A percentile compares a stretch with the other conserved stretches of the same genome.
phyloP scores from a whole-genome alignment of 164 flowering plant species.

The Chloranthus sessilifolius region DNA sequence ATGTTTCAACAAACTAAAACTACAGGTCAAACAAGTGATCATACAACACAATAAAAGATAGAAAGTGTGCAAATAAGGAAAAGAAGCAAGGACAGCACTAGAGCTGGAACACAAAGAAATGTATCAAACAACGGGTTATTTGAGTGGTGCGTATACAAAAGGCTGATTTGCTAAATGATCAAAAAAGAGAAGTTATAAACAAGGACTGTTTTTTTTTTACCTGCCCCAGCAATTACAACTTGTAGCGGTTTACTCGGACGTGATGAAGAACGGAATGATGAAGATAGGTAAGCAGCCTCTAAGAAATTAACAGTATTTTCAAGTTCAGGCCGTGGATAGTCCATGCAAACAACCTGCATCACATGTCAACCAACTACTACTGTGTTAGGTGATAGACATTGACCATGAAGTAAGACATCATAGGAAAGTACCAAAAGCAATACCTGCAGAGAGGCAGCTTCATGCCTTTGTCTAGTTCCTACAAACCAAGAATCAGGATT shows the following conservation, averaged over 20 bases:
- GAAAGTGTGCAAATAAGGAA: no score
- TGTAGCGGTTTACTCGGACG: constrained; percentile 72
- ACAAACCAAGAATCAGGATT: constrained; percentile 1
- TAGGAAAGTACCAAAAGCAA: background rate
- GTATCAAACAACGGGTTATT: no score
- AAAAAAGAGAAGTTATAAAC: no score
- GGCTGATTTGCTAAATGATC: no score
- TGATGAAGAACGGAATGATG: constrained; percentile 54
- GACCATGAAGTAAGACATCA: background rate
- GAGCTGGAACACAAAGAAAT: no score
- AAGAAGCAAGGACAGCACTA: no score
- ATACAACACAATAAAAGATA: no score
- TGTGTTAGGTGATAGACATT: background rate
- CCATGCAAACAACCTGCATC: constrained; percentile 73
- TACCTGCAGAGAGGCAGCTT: constrained; percentile 19
- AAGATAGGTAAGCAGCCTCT: constrained; percentile 88
- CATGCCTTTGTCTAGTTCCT: constrained; percentile 3
- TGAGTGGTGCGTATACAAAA: no score
- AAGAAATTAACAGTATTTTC: constrained; percentile 71
- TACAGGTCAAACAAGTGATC: no score
- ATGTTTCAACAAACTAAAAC: no score
- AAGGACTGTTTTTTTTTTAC: no score
- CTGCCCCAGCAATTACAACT: constrained; percentile 94
- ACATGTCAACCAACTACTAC: constrained; percentile 6
- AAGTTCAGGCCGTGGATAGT: constrained; percentile 90